Evolutionary conservation across 1,284 basidiomycete genomes (phyloP).

Genomic region (Abortiporus biennis): DNA sequence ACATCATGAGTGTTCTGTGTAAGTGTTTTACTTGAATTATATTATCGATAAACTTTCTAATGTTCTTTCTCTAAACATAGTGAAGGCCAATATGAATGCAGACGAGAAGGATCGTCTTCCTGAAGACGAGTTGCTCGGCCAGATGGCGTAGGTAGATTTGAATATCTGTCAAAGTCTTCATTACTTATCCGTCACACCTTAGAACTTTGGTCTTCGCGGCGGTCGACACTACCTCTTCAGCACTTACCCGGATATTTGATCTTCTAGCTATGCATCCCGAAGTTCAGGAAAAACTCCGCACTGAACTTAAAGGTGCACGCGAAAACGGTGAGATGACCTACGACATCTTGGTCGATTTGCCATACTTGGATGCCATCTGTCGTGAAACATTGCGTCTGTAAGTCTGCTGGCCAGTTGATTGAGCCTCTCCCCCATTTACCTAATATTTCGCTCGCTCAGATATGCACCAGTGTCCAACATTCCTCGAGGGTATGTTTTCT

Average conservation of each 20-base stretch:
- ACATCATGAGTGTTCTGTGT: slow-evolving; percentile 40
- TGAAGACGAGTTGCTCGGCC: slow-evolving; percentile 20
- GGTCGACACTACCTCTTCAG: slow-evolving; percentile 17
- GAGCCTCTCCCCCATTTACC: too few relatives aligned
- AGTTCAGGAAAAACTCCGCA: slow-evolving; percentile 16
- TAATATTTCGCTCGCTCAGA: slow-evolving; percentile 1
- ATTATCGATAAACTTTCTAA: not conserved
- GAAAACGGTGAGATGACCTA: slow-evolving; percentile 12
- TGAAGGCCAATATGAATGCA: slow-evolving; percentile 21
- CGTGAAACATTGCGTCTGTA: slow-evolving; percentile 19
- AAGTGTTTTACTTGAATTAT: slow-evolving; percentile 14
- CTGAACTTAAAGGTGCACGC: slow-evolving; percentile 13
- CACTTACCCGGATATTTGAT: slow-evolving; percentile 14
- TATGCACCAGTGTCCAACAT: slow-evolving; percentile 9
- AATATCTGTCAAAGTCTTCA: not conserved
- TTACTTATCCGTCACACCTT: not conserved
- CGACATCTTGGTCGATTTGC: slow-evolving; percentile 16
- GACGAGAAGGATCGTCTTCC: slow-evolving; percentile 15
- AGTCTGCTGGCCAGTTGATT: slow-evolving; percentile 8
- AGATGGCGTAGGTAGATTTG: slow-evolving; percentile 17
- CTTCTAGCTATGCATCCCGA: slow-evolving; percentile 15
- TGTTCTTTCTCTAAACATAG: slow-evolving; percentile 9
- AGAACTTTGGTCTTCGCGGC: slow-evolving; percentile 15
- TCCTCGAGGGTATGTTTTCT: slow-evolving; percentile 8
- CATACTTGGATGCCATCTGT: slow-evolving; percentile 19